A percentile compares a stretch with the other conserved stretches of the same genome.
phyloP scores from a whole-genome alignment of 495 filamentous ascomycete genomes.

The Margaritispora aquatica region DNA sequence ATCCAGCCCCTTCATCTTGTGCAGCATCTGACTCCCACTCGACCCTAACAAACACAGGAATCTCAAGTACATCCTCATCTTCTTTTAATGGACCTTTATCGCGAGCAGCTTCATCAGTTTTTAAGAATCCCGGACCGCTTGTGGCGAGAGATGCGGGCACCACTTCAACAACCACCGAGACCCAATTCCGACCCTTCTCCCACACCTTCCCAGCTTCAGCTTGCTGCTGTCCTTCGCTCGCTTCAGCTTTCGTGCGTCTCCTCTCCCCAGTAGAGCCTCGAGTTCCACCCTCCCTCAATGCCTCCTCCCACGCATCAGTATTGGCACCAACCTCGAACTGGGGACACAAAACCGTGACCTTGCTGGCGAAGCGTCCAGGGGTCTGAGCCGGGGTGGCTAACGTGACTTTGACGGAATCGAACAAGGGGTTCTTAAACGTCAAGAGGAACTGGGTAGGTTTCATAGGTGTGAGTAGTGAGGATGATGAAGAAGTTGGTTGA shows the following conservation, averaged over 20 bases:
- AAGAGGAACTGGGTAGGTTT: constrained; percentile 76
- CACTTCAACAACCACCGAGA: constrained; percentile 84
- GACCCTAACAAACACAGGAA: constrained; percentile 85
- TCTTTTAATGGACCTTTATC: constrained; percentile 41
- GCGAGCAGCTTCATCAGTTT: constrained; percentile 7
- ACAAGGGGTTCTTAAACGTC: constrained; percentile 88
- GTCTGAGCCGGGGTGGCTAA: constrained; percentile 80
- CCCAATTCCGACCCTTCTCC: constrained; percentile 94
- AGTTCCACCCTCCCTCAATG: constrained; percentile 46
- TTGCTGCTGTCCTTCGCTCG: constrained; percentile 44
- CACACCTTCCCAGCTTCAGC: constrained; percentile 92
- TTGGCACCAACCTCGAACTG: constrained; percentile 94
- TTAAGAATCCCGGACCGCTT: constrained; percentile 23
- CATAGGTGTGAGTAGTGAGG: constrained; percentile 49
- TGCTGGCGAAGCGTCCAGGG: constrained; percentile 67
- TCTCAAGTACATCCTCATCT: constrained; percentile 88
- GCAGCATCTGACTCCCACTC: constrained; percentile 84
- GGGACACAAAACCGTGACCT: constrained; percentile 88
- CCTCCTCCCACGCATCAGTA: constrained; percentile 94
- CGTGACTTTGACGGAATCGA: constrained; percentile 80
- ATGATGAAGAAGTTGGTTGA: constrained; percentile 29
- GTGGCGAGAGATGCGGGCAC: constrained; percentile 55
- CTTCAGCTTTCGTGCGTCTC: constrained; percentile 33
- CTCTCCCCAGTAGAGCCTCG: constrained; percentile 27
- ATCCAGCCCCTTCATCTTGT: constrained; percentile 51